Conservation (phyloP, 2,329 filamentous ascomycete genomes). For the Microsporum canis region DNA sequence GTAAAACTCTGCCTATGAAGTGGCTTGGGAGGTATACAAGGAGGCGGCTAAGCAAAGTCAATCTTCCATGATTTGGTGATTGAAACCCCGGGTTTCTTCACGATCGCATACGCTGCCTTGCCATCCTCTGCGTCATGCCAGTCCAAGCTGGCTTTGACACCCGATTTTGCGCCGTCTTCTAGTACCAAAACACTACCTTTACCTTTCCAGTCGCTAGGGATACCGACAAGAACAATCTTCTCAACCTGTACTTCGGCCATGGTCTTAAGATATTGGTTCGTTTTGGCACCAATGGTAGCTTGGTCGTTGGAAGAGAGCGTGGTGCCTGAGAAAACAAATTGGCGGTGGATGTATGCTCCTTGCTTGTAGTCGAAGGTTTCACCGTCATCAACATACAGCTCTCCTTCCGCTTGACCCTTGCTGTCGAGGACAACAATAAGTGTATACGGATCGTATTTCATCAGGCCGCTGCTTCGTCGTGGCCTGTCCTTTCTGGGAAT, state of each 20-base stretch:
- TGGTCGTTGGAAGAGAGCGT: conserved; percentile 60
- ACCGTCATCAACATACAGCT: conserved; percentile 85
- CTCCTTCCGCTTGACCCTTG: conserved; percentile 62
- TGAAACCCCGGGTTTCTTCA: conserved; percentile 51
- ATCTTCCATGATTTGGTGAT: conserved; percentile 56
- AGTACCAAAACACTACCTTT: conserved; percentile 45
- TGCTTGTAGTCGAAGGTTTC: conserved; percentile 80
- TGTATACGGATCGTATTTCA: conserved; percentile 93
- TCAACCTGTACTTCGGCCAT: conserved; percentile 73
- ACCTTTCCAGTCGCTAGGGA: conserved; percentile 58
- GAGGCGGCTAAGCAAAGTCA: conserved; percentile 33
- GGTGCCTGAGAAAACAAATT: conserved; percentile 54
- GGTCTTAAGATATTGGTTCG: conserved; percentile 62
- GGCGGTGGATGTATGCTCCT: conserved; percentile 79
- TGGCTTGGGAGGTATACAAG: not conserved
- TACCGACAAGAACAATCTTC: conserved; percentile 72
- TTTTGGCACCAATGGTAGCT: conserved; percentile 49
- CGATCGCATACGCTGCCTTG: conserved; percentile 51
- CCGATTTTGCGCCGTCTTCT: conserved; percentile 37
- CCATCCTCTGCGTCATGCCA: conserved; percentile 44
- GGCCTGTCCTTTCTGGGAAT: conserved; percentile 82
- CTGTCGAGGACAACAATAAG: conserved; percentile 64
- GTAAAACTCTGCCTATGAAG: not conserved
- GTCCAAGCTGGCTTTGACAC: conserved; percentile 45
- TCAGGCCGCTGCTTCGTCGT: conserved; percentile 71